A percentile compares a stretch with the other conserved stretches of the same genome.
phyloP scores from a whole-genome alignment of 1,139 yeast genomes.

The Debaryomycetaceae sp. region DNA sequence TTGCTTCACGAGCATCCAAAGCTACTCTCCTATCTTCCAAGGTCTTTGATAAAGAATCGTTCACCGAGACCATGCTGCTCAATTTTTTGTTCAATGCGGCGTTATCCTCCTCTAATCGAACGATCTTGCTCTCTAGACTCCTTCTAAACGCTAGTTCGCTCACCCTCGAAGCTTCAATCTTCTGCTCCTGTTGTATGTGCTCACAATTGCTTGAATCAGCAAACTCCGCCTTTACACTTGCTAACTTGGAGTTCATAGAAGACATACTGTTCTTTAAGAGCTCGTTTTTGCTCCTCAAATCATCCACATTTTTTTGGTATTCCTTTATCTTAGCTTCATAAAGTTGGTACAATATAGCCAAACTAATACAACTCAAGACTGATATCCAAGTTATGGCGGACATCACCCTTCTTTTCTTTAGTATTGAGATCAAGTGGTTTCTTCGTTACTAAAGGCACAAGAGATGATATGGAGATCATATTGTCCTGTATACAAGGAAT shows the following conservation, averaged over 20 bases:
- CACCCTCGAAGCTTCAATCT: background rate
- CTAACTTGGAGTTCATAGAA: background rate
- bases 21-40: background rate
- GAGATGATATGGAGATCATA: background rate
- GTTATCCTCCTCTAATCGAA: background rate
- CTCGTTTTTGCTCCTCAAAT: slow-evolving; percentile 10
- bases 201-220: no score
- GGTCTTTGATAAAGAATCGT: background rate
- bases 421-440: background rate
- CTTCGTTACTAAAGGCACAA: background rate
- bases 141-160: background rate
- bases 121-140: slow-evolving; percentile 1
- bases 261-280: background rate
- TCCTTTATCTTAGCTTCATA: slow-evolving; percentile 24
- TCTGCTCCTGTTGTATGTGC: no score
- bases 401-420: background rate
- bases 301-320: slow-evolving; percentile 12
- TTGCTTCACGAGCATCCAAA: background rate
- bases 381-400: slow-evolving; percentile 10
- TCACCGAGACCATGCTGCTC: background rate
- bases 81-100: slow-evolving; percentile 1
- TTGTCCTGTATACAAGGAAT: background rate
- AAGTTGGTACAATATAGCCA: slow-evolving; percentile 23
- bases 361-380: slow-evolving; percentile 22
- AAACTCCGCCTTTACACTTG: background rate